These are phyloP conservation scores for Malbranchea cinnamomea DNA, from an alignment of 2,329 filamentous ascomycete genomes.

Conservation along the genomic window DNA sequence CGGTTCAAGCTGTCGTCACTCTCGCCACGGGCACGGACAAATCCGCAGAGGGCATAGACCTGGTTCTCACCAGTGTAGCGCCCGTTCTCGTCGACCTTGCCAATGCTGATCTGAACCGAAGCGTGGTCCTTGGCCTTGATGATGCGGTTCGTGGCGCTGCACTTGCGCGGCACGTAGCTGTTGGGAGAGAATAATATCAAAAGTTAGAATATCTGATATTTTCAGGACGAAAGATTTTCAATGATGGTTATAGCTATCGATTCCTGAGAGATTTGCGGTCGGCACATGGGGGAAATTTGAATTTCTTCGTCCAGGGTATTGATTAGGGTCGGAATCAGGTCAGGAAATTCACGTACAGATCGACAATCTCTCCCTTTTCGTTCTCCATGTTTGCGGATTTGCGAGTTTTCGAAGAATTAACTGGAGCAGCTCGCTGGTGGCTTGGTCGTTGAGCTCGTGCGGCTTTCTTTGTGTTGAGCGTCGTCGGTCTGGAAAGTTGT, in stretches of 20 bases:
- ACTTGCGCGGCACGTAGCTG: conserved; percentile 97
- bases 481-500: conserved; percentile 1
- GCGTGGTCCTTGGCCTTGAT: conserved; percentile 99
- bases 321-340: no score
- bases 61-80: conserved; percentile 95
- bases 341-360: conserved; percentile 77
- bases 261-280: no score
- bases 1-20: conserved; percentile 93
- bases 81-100: conserved; percentile 98
- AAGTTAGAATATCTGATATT: not conserved
- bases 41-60: conserved; percentile 92
- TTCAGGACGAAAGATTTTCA: conserved; percentile 1
- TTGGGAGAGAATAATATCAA: conserved; percentile 5
- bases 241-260: no score
- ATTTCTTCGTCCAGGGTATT: not conserved
- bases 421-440: conserved; percentile 3
- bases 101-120: conserved; percentile 90
- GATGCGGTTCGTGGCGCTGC: conserved; percentile 97
- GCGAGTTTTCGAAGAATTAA: conserved; percentile 13
- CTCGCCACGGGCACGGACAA: conserved; percentile 96
- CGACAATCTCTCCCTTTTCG: conserved; percentile 98
- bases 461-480: conserved; percentile 5
- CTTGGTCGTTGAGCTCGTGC: conserved; percentile 6
- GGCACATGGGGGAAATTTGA: conserved; percentile 1
- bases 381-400: conserved; percentile 78